Evolutionary conservation across 1,284 basidiomycete genomes (phyloP).

Genomic region (Somion occarium): DNA sequence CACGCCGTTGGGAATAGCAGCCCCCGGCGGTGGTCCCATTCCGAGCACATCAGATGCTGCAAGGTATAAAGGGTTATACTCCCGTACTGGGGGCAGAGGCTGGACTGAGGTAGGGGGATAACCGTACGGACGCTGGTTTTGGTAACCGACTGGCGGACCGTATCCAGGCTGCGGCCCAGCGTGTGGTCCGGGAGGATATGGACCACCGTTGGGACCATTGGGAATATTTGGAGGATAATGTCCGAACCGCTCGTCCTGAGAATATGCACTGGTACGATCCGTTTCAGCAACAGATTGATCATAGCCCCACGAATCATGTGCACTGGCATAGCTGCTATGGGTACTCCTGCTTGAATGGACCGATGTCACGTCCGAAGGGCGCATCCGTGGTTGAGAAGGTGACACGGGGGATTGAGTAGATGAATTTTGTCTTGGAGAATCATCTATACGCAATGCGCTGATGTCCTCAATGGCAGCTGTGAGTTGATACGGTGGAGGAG

Average conservation of each 20-base stretch:
- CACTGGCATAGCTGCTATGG: slow-evolving; percentile 21
- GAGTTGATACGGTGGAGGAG: slow-evolving; percentile 2
- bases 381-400: slow-evolving; percentile 1
- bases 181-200: slow-evolving; percentile 9
- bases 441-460: slow-evolving; percentile 2
- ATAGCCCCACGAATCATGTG: slow-evolving; percentile 18
- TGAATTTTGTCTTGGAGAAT: background rate
- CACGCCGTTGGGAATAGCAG: slow-evolving; percentile 11
- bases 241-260: slow-evolving; percentile 27
- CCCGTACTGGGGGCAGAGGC: slow-evolving; percentile 27
- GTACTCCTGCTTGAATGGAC: slow-evolving; percentile 25
- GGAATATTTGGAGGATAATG: background rate
- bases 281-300: slow-evolving; percentile 17
- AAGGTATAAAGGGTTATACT: slow-evolving; percentile 55
- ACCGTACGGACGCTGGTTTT: slow-evolving; percentile 10
- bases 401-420: slow-evolving; percentile 13
- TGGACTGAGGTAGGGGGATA: slow-evolving; percentile 13
- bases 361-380: slow-evolving; percentile 19
- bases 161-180: background rate
- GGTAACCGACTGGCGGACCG: slow-evolving; percentile 3
- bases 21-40: slow-evolving; percentile 53
- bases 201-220: background rate
- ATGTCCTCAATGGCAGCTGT: background rate
- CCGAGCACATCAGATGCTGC: slow-evolving; percentile 83
- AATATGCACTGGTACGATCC: slow-evolving; percentile 30